These are phyloP conservation scores for Meyerozyma sp. DNA, from an alignment of 1,139 yeast genomes.

Conservation along the genomic window DNA sequence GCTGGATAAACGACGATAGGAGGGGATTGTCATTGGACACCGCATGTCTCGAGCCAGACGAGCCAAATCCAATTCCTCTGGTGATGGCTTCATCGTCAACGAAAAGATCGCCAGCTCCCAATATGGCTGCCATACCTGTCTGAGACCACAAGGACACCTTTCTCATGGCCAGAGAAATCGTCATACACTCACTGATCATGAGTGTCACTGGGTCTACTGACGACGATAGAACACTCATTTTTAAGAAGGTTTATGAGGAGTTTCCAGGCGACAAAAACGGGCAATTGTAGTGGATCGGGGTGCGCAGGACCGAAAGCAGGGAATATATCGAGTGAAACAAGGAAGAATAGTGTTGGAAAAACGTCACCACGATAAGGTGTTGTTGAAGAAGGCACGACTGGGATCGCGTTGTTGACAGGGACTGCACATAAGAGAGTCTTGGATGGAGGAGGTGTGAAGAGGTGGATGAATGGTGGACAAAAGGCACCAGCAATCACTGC, in stretches of 20 bases:
- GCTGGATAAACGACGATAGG: slow-evolving; percentile 73
- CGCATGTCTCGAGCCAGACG: slow-evolving; percentile 12
- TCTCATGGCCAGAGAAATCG: slow-evolving; percentile 86
- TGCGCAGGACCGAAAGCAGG: background rate
- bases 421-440: background rate
- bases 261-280: background rate
- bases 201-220: slow-evolving; percentile 72
- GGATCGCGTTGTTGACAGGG: background rate
- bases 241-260: background rate
- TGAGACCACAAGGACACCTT: slow-evolving; percentile 77
- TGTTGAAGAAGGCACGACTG: slow-evolving; percentile 2
- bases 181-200: slow-evolving; percentile 83
- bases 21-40: slow-evolving; percentile 53
- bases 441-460: too few species aligned
- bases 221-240: background rate
- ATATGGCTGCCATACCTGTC: slow-evolving; percentile 83
- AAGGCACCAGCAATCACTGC: too few species aligned
- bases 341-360: background rate
- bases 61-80: slow-evolving; percentile 22
- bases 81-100: slow-evolving; percentile 16
- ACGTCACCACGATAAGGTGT: background rate
- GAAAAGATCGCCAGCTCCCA: slow-evolving; percentile 54
- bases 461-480: too few species aligned
- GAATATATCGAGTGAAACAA: too few species aligned
- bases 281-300: background rate